phyloP scores from a whole-genome alignment of 2,329 filamentous ascomycete genomes.

The Colletotrichum brevisporum region DNA sequence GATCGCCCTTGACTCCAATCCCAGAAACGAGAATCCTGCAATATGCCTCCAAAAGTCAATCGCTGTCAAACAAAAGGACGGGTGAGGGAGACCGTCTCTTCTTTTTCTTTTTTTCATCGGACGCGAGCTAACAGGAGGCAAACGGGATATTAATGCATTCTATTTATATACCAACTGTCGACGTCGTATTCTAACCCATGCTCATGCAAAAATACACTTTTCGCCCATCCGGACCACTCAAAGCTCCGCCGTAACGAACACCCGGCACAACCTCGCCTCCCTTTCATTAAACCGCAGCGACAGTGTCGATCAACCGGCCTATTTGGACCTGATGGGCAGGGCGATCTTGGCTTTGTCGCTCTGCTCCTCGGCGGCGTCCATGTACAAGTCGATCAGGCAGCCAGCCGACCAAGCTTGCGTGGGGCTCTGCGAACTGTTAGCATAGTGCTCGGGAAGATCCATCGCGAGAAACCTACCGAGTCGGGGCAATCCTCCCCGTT shows the following conservation, averaged over 20 bases:
- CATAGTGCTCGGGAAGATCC: not conserved
- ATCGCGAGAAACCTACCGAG: slow-evolving; percentile 76
- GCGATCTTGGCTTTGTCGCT: slow-evolving; percentile 43
- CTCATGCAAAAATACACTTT: slow-evolving; percentile 20
- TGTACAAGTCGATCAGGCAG: slow-evolving; percentile 95
- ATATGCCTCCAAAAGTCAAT: too few species aligned
- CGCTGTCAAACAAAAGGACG: too few species aligned
- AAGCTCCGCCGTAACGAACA: not conserved
- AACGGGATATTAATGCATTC: slow-evolving; percentile 30
- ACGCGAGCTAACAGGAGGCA: too few species aligned
- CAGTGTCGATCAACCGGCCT: not conserved
- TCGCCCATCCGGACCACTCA: not conserved
- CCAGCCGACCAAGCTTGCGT: slow-evolving; percentile 97
- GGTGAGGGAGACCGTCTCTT: too few species aligned
- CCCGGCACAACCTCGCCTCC: too few species aligned
- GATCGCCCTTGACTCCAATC: too few species aligned
- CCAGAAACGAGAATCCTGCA: too few species aligned
- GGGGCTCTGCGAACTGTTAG: slow-evolving; percentile 73
- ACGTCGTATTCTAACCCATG: slow-evolving; percentile 12
- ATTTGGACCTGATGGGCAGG: slow-evolving; percentile 45
- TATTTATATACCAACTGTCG: slow-evolving; percentile 30
- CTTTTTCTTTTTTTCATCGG: too few species aligned
- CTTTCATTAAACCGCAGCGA: too few species aligned
- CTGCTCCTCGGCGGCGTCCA: slow-evolving; percentile 81
- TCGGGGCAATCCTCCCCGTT: slow-evolving; percentile 86